Evolutionary conservation across 352 stramenopile species (phyloP).

Genomic region (Phytopythium litorale): DNA sequence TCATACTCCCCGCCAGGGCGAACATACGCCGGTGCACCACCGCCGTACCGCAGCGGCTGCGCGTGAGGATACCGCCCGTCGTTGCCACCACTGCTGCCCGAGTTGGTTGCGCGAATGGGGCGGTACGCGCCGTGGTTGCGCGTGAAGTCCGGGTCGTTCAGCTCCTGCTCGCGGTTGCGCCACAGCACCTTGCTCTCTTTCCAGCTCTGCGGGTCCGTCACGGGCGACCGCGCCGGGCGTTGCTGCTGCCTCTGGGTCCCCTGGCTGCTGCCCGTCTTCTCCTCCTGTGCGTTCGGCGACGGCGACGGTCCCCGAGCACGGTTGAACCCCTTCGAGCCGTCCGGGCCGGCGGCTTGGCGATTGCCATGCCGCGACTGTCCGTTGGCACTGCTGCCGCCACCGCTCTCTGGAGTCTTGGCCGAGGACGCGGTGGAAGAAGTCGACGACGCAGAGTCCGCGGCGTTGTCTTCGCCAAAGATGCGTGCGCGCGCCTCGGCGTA

Average conservation of each 20-base stretch:
- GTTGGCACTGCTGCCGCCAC: conserved; percentile 5
- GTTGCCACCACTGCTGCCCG: conserved; percentile 10
- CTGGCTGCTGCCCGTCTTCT: not conserved
- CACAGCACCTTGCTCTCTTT: conserved; percentile 92
- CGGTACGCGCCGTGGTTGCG: conserved; percentile 73
- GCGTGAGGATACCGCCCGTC: conserved; percentile 9
- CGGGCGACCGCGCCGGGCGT: not conserved
- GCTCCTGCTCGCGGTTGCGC: conserved; percentile 92
- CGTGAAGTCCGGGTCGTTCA: conserved; percentile 92
- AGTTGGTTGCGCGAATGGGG: conserved; percentile 19
- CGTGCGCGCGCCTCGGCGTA: conserved; percentile 93
- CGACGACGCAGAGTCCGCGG: conserved; percentile 5
- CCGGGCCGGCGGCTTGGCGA: conserved; percentile 48
- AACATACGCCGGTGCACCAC: conserved; percentile 2
- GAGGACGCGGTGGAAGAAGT: conserved; percentile 21
- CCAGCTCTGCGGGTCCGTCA: conserved; percentile 50
- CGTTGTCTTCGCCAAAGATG: conserved; percentile 87
- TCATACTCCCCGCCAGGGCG: conserved; percentile 13
- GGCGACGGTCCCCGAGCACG: not conserved
- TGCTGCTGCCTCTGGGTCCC: not conserved
- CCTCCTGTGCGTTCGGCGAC: not conserved
- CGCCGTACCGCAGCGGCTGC: conserved; percentile 22
- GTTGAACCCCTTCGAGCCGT: conserved; percentile 48
- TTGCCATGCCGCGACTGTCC: conserved; percentile 16
- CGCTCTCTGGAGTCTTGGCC: conserved; percentile 3